Conservation (phyloP, 257 asterid genomes). For the Nicotiana tabacum region DNA sequence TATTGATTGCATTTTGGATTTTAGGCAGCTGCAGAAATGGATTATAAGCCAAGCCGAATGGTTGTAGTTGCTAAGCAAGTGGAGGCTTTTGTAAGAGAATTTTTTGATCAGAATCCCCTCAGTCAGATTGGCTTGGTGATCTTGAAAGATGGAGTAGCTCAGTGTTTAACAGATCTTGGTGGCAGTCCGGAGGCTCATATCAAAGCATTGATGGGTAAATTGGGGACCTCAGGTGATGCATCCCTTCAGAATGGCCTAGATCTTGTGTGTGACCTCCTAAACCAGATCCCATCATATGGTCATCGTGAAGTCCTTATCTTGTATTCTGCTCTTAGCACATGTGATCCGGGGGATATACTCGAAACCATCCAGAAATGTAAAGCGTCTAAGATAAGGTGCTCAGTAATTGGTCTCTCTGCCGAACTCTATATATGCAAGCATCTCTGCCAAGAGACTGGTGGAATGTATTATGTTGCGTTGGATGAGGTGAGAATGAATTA, state of each 20-base stretch:
- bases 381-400: conserved; percentile 74
- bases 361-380: conserved; percentile 87
- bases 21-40: conserved; percentile 86
- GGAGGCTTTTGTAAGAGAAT: conserved; percentile 90
- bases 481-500: conserved; percentile 67
- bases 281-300: conserved; percentile 85
- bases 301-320: conserved; percentile 92
- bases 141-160: conserved; percentile 82
- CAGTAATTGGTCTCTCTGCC: conserved; percentile 84
- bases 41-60: conserved; percentile 92
- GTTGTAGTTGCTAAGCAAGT: conserved; percentile 78
- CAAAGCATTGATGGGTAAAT: conserved; percentile 86
- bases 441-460: conserved; percentile 94
- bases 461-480: conserved; percentile 67
- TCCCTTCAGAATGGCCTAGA: conserved; percentile 93
- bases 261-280: conserved; percentile 70
- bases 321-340: conserved; percentile 86
- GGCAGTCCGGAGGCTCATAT: conserved; percentile 97
- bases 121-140: conserved; percentile 80
- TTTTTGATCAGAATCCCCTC: conserved; percentile 87
- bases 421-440: conserved; percentile 88
- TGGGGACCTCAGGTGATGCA: conserved; percentile 86
- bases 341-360: conserved; percentile 89
- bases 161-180: conserved; percentile 82
- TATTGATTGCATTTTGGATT: conserved; percentile 21